phyloP scores from a whole-genome alignment of 176 grass and related monocot genomes.

The Avena sativa region DNA sequence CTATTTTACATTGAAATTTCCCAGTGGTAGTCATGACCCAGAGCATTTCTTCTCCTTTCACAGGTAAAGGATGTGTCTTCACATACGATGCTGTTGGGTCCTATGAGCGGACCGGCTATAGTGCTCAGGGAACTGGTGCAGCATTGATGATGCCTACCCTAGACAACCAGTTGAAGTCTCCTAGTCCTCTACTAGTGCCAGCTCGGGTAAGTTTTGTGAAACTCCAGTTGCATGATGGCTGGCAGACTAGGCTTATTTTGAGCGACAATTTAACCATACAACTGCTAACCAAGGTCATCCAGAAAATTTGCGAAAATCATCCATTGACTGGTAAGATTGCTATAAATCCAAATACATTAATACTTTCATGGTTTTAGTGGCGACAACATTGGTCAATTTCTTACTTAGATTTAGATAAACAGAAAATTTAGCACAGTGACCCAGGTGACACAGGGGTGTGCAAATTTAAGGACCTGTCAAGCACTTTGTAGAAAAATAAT shows the following conservation, averaged over 20 bases:
- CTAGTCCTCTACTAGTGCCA: constrained; percentile 65
- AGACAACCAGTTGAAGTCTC: constrained; percentile 70
- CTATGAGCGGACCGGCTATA: constrained; percentile 70
- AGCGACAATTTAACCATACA: not conserved
- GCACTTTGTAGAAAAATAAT: not conserved
- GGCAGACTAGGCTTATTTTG: not conserved
- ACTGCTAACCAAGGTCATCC: not conserved
- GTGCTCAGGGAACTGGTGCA: constrained; percentile 70
- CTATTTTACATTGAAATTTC: not conserved
- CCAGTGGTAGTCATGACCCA: not conserved
- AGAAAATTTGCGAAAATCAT: not conserved
- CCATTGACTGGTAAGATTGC: not conserved
- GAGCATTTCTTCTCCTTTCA: not conserved
- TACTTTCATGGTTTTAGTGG: not conserved
- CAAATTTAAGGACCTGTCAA: not conserved
- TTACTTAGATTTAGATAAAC: not conserved
- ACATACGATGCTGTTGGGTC: constrained; percentile 80
- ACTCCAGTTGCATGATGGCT: not conserved
- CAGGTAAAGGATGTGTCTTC: constrained; percentile 79
- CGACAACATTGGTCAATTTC: not conserved
- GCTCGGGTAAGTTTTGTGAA: constrained; percentile 50
- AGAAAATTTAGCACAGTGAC: not conserved
- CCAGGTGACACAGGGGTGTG: not conserved
- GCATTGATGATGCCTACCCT: constrained; percentile 65
- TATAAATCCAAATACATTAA: not conserved